Evolutionary conservation across 768 basidiomycete genomes (phyloP), one percentile per base, ranked within the genome.

Genomic region (Aureoboletus auriporus): DNA sequence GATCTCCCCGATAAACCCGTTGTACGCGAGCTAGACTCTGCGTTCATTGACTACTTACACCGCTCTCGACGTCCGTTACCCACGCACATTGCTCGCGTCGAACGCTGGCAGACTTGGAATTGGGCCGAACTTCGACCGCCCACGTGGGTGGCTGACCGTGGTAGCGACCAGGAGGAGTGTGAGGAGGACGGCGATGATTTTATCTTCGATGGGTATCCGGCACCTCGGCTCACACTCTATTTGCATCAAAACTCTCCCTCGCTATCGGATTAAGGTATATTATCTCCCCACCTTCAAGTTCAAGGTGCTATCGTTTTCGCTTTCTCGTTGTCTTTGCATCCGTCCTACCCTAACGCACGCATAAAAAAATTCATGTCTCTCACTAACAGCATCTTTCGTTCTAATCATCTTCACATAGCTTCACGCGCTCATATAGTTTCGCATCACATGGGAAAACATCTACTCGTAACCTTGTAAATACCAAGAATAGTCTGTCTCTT

Each of bases 51-150:
- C 49, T 58, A 57, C 42, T 51, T 61, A 12, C 45, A 57, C 20
- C 59, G 59, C 26, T 64, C 64, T 52, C 61, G 57, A 51, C 55
- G 48, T 31, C 45, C 49, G 46, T 53, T 44, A 47, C 46, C 50
- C 39, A 66, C 59, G 66, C 58, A 49, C 33, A 55, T 44, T 17
- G 60, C 54, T 41, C 40, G 49, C 49, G 46, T 49, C 38, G 62
- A 67, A 14, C 65, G 54, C 44, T 69, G 67, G 66, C 66, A 68
- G 20, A 60, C 56, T 29, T 68, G 66, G 66, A 50, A 58, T 20
- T 68, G 66, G 66, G 65, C 65, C 35, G 68, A 68, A 43, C 60
- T 68, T 17, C 54, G 62, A 47, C 53, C 49, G 10, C 66, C 66
- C 28, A 13, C 47, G 14, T 69, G 66, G 68, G 12, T 56, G 3